Percentiles rank a stretch among this genome's conserved stretches.
Conservation (phyloP, 192 early-diverging fungal species). For the Irineochytrium annulatum region DNA sequence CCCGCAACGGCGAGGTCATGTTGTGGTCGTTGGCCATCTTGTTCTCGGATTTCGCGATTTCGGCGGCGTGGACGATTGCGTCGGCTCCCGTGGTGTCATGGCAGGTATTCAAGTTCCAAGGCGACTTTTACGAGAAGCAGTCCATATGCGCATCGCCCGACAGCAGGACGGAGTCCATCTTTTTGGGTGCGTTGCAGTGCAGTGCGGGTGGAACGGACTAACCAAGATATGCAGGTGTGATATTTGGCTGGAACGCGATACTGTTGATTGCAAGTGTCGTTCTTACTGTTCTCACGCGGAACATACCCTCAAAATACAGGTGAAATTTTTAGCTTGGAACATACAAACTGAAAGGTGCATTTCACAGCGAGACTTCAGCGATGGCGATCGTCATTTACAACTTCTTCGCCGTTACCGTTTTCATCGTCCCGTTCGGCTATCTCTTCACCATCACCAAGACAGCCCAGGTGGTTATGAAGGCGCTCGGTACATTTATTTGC, state of each 20-base stretch:
- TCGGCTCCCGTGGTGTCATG: too few species aligned
- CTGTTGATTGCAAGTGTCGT: neutral
- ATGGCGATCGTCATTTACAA: too few species aligned
- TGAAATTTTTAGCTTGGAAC: neutral
- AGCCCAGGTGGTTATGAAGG: too few species aligned
- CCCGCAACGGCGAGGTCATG: neutral
- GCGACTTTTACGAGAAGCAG: neutral
- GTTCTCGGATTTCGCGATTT: neutral
- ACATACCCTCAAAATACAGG: neutral
- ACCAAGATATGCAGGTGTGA: neutral
- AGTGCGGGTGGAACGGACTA: neutral
- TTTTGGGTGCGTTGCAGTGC: neutral
- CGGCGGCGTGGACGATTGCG: too few species aligned
- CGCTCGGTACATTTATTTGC: too few species aligned
- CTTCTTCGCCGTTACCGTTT: too few species aligned
- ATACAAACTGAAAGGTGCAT: too few species aligned
- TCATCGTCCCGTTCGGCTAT: too few species aligned
- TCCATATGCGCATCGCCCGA: neutral
- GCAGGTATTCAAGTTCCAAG: neutral
- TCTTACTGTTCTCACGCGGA: neutral
- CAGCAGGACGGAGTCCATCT: neutral
- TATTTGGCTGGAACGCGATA: neutral
- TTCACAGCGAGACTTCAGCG: too few species aligned
- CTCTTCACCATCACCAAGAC: too few species aligned
- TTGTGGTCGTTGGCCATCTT: neutral